These are phyloP conservation scores for Podospora conica DNA, from an alignment of 495 filamentous ascomycete species.

Conservation along the genomic window DNA sequence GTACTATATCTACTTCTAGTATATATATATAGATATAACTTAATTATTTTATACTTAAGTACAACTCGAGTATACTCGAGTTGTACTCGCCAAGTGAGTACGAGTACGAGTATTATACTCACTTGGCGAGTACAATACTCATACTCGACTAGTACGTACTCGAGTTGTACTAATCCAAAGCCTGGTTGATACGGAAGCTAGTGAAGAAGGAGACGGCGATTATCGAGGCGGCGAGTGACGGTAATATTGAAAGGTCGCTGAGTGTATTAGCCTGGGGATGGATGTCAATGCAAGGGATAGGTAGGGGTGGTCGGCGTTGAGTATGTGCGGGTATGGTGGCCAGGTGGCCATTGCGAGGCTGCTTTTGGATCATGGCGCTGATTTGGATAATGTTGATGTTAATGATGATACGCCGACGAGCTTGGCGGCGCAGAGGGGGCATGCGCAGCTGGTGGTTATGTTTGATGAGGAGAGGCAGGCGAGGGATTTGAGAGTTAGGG, in stretches of 20 bases:
- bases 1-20: too few species aligned
- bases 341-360: constrained; percentile 19
- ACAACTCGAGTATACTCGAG: too few species aligned
- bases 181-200: constrained; percentile 15
- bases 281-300: constrained; percentile 24
- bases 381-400: constrained; percentile 27
- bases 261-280: constrained; percentile 20
- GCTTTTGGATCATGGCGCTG: constrained; percentile 27
- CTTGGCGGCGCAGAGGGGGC: constrained; percentile 23
- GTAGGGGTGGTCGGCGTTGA: constrained; percentile 26
- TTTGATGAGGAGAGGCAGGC: constrained; percentile 22
- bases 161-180: neutral
- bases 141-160: too few species aligned
- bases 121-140: too few species aligned
- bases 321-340: constrained; percentile 26
- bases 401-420: constrained; percentile 24
- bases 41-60: too few species aligned
- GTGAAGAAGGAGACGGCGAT: constrained; percentile 24
- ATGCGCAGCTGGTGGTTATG: constrained; percentile 22
- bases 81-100: too few species aligned
- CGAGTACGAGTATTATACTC: neutral
- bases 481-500: constrained; percentile 20
- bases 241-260: constrained; percentile 16
- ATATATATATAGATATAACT: too few species aligned
- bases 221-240: constrained; percentile 25